A percentile compares a stretch with the other conserved stretches of the same genome.
phyloP scores from a whole-genome alignment of 1,284 basidiomycete genomes.

The Volvariella surrecta region DNA sequence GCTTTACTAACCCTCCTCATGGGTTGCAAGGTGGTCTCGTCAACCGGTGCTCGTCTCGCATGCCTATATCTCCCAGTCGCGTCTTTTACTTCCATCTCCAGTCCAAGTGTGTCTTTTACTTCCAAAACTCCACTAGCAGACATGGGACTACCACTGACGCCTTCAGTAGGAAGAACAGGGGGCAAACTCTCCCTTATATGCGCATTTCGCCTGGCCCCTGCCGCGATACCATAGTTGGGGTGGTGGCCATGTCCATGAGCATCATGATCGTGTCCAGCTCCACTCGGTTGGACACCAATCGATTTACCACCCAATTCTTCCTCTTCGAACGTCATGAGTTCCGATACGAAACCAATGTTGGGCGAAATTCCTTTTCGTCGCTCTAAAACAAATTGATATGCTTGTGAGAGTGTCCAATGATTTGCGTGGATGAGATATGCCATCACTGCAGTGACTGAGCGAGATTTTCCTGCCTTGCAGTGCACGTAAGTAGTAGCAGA shows the following conservation, averaged over 20 bases:
- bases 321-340: constrained; percentile 95
- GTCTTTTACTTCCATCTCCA: constrained; percentile 83
- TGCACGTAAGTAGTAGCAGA: constrained; percentile 90
- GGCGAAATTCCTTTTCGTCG: constrained; percentile 91
- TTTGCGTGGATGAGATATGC: constrained; percentile 96
- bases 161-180: constrained; percentile 34
- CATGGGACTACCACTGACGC: constrained; percentile 24
- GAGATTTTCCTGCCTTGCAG: constrained; percentile 93
- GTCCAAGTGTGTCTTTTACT: constrained; percentile 49
- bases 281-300: constrained; percentile 53
- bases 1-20: constrained; percentile 84
- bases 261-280: constrained; percentile 17
- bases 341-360: constrained; percentile 96
- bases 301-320: constrained; percentile 80
- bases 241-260: constrained; percentile 16
- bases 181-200: constrained; percentile 74
- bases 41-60: constrained; percentile 74
- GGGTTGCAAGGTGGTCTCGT: constrained; percentile 80
- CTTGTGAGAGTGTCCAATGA: constrained; percentile 87
- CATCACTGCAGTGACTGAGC: constrained; percentile 95
- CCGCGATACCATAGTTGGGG: constrained; percentile 33
- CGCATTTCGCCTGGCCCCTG: constrained; percentile 35
- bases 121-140: constrained; percentile 29
- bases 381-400: constrained; percentile 88
- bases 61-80: constrained; percentile 77